Percentiles rank a stretch among this genome's conserved stretches.
Evolutionary conservation across 805 yeast species (phyloP).

Genomic region (Scheffersomyces ergatensis): DNA sequence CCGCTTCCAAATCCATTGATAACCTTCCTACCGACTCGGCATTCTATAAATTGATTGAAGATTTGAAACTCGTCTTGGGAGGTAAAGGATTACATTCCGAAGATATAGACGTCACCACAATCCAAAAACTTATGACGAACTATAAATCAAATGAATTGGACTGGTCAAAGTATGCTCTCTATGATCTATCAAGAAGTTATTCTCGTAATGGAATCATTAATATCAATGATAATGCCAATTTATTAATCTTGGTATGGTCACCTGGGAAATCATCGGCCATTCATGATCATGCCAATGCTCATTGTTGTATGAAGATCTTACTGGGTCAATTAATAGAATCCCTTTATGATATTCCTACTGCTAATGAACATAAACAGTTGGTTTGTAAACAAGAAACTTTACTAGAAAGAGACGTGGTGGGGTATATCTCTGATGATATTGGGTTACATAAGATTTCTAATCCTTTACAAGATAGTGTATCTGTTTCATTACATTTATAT

Average conservation of each 20-base stretch:
- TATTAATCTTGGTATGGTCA: constrained; percentile 67
- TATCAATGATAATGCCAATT: constrained; percentile 68
- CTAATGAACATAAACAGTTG: constrained; percentile 22
- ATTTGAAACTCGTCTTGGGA: constrained; percentile 25
- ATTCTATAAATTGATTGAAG: constrained; percentile 24
- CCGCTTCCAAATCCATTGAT: constrained; percentile 2
- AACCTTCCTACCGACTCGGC: constrained; percentile 10
- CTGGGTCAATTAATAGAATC: constrained; percentile 59
- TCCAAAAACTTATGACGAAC: constrained; percentile 44
- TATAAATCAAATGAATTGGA: constrained; percentile 50
- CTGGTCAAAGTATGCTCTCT: constrained; percentile 59
- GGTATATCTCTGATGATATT: constrained; percentile 63
- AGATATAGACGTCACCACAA: constrained; percentile 51
- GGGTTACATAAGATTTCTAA: constrained; percentile 68
- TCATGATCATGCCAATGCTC: constrained; percentile 77
- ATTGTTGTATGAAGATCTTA: constrained; percentile 70
- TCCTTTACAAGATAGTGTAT: constrained; percentile 35
- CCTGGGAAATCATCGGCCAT: constrained; percentile 63
- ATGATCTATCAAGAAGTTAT: constrained; percentile 50
- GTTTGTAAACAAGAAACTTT: constrained; percentile 22
- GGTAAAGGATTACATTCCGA: constrained; percentile 36
- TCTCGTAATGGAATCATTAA: constrained; percentile 72
- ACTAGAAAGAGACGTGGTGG: constrained; percentile 44
- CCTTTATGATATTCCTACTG: constrained; percentile 50
- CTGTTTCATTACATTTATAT: constrained; percentile 68